phyloP scores from a whole-genome alignment of 1,284 basidiomycete genomes.

The Clitocybe nebularis region DNA sequence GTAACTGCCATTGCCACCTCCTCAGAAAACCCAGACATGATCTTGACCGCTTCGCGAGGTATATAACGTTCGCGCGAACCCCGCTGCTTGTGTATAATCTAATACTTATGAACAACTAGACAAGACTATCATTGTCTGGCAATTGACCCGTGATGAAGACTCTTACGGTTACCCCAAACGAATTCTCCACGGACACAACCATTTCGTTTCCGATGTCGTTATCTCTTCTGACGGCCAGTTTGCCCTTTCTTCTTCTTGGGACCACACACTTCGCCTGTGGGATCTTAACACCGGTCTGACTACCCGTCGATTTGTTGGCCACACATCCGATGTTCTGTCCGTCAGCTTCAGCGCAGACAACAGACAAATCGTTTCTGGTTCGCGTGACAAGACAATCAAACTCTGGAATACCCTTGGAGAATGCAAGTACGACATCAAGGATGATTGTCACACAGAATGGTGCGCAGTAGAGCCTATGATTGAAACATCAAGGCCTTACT shows the following conservation, averaged over 20 bases:
- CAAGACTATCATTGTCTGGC: constrained; percentile 99
- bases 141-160: constrained; percentile 93
- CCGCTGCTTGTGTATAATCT: constrained; percentile 16
- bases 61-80: constrained; percentile 26
- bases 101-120: constrained; percentile 50
- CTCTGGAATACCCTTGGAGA: constrained; percentile 99
- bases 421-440: constrained; percentile 99
- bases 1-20: constrained; percentile 96
- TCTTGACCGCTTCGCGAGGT: constrained; percentile 96
- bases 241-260: constrained; percentile 99
- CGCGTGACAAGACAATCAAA: constrained; percentile 97
- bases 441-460: constrained; percentile 97
- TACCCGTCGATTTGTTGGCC: constrained; percentile 96
- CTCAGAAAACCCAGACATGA: constrained; percentile 95
- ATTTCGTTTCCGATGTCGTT: constrained; percentile 99
- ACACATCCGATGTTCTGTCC: constrained; percentile 96
- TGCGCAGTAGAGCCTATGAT: constrained; percentile 30
- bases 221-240: constrained; percentile 99
- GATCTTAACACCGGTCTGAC: constrained; percentile 95
- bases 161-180: constrained; percentile 94
- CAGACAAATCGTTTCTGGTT: constrained; percentile 98
- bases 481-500: constrained; percentile 2
- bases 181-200: constrained; percentile 98
- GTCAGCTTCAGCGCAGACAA: constrained; percentile 98
- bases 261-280: constrained; percentile 99